These are phyloP conservation scores for Cutaneotrichosporon dermatis DNA, from an alignment of 1,284 basidiomycete genomes.

Conservation along the genomic window DNA sequence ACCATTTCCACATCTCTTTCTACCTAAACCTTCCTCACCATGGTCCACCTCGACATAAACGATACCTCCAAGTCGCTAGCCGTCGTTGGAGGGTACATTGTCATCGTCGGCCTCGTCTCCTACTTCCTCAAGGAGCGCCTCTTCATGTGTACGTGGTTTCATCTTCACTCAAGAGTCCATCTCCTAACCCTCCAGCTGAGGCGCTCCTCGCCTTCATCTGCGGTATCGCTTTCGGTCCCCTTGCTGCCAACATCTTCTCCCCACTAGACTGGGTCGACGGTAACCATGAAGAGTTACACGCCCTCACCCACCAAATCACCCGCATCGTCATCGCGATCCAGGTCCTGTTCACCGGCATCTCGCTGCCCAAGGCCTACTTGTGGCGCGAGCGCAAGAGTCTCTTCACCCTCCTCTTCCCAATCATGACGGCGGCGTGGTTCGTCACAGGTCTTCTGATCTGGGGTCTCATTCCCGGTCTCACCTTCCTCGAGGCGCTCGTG, in stretches of 20 bases:
- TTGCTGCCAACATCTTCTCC: slow-evolving; percentile 33
- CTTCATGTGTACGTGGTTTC: slow-evolving; percentile 43
- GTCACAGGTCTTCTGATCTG: slow-evolving; percentile 76
- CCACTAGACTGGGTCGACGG: slow-evolving; percentile 23
- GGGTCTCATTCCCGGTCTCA: slow-evolving; percentile 77
- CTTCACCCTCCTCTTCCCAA: slow-evolving; percentile 72
- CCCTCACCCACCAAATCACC: slow-evolving; percentile 65
- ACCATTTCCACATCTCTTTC: too few relatives aligned
- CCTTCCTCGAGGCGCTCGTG: slow-evolving; percentile 77
- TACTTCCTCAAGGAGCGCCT: slow-evolving; percentile 50
- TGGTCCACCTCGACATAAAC: slow-evolving; percentile 46
- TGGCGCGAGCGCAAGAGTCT: slow-evolving; percentile 78
- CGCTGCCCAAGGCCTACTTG: slow-evolving; percentile 83
- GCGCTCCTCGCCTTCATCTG: slow-evolving; percentile 89
- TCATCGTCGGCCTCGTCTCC: slow-evolving; percentile 42
- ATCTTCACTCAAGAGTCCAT: too few relatives aligned
- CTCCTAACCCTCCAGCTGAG: slow-evolving; percentile 72
- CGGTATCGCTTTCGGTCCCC: slow-evolving; percentile 71
- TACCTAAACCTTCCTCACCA: slow-evolving; percentile 13
- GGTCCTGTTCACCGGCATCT: slow-evolving; percentile 94
- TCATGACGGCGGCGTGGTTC: slow-evolving; percentile 82
- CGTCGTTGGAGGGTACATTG: slow-evolving; percentile 44
- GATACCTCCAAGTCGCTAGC: slow-evolving; percentile 44
- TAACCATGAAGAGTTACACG: slow-evolving; percentile 31
- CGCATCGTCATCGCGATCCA: slow-evolving; percentile 91